A percentile compares a stretch with the other conserved stretches of the same genome.
These are phyloP conservation scores for Populus nigra DNA, from an alignment of 345 rosid genomes.

Conservation along the genomic window DNA sequence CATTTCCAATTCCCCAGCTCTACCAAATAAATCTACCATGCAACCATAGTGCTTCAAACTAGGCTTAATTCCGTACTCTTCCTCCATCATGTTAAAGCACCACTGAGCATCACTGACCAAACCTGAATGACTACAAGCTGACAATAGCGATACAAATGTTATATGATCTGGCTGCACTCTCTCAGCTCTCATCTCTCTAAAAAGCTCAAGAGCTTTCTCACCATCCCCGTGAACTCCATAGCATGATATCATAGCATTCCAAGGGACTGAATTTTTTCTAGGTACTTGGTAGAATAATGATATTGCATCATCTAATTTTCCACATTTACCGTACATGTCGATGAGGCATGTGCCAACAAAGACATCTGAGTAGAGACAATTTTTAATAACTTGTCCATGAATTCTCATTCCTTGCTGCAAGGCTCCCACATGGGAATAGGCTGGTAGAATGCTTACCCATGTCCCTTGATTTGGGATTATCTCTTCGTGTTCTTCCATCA, in stretches of 20 bases:
- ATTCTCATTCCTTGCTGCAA: constrained; percentile 70
- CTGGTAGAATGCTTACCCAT: constrained; percentile 74
- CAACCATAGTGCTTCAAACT: constrained; percentile 81
- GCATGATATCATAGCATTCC: constrained; percentile 88
- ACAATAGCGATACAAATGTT: constrained; percentile 68
- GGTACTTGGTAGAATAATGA: constrained; percentile 61
- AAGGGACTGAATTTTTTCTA: constrained; percentile 62
- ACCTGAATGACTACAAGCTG: constrained; percentile 93
- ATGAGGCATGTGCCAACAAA: constrained; percentile 69
- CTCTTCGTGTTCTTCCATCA: constrained; percentile 39
- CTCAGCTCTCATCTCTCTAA: constrained; percentile 54
- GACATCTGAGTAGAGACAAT: constrained; percentile 47
- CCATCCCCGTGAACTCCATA: constrained; percentile 79
- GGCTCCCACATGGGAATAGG: constrained; percentile 66
- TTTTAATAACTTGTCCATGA: constrained; percentile 58
- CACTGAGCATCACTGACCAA: constrained; percentile 62
- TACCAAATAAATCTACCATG: constrained; percentile 81
- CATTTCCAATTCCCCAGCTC: constrained; percentile 63
- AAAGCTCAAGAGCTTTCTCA: constrained; percentile 55
- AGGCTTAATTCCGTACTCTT: constrained; percentile 54
- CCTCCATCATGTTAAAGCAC: constrained; percentile 57
- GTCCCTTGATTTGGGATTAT: constrained; percentile 63
- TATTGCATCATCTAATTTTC: constrained; percentile 59
- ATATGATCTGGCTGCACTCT: constrained; percentile 60
- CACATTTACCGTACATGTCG: constrained; percentile 88